Evolutionary conservation across 352 stramenopile genomes (phyloP).

Genomic region (Phytophthora fragariae): DNA sequence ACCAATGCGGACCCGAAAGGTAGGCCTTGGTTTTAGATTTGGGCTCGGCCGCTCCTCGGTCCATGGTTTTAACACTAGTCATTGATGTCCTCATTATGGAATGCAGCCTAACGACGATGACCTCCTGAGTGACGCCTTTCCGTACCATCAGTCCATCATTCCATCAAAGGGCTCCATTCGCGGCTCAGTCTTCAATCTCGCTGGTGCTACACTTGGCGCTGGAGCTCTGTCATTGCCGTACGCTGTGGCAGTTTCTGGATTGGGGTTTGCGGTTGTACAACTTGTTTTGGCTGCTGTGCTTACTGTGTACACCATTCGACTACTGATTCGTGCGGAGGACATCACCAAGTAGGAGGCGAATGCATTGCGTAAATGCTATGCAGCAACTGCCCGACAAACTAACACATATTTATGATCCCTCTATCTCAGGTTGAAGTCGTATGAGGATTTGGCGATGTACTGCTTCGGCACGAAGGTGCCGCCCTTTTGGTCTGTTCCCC

Average conservation of each 20-base stretch:
- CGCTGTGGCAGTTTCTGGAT: slow-evolving; percentile 78
- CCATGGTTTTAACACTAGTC: slow-evolving; percentile 4
- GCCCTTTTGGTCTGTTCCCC: not conserved
- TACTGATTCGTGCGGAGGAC: slow-evolving; percentile 81
- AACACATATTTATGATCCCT: slow-evolving; percentile 3
- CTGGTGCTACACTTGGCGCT: slow-evolving; percentile 80
- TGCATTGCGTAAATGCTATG: not conserved
- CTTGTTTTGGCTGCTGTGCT: slow-evolving; percentile 72
- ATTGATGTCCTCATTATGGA: not conserved
- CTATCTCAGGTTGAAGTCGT: slow-evolving; percentile 78
- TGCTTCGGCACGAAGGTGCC: slow-evolving; percentile 82
- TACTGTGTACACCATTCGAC: slow-evolving; percentile 85
- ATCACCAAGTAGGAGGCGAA: slow-evolving; percentile 70
- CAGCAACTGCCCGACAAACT: not conserved
- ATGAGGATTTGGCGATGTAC: slow-evolving; percentile 85
- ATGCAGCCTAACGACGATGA: slow-evolving; percentile 50
- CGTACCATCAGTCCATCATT: slow-evolving; percentile 83
- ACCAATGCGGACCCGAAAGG: slow-evolving; percentile 60
- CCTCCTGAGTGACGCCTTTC: slow-evolving; percentile 64
- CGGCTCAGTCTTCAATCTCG: slow-evolving; percentile 87
- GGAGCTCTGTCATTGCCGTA: slow-evolving; percentile 84
- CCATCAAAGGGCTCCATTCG: slow-evolving; percentile 85
- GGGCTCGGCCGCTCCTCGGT: not conserved
- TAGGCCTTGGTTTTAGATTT: slow-evolving; percentile 4
- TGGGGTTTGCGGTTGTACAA: slow-evolving; percentile 80